phyloP scores from a whole-genome alignment of 371 early-diverging fungal genomes.

The Mycotypha africana region DNA sequence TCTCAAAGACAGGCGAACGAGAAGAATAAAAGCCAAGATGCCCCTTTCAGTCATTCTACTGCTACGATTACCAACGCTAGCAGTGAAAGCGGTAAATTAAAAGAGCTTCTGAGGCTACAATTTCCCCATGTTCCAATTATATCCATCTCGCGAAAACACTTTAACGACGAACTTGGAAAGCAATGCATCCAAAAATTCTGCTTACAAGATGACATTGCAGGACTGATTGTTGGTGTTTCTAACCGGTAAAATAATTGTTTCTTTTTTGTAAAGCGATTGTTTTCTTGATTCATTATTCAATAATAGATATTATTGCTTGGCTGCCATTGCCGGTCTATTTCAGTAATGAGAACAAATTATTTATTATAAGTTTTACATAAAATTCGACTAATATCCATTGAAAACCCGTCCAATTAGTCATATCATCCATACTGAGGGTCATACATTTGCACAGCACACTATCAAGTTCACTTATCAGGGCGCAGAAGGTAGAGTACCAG shows the following conservation, averaged over 20 bases:
- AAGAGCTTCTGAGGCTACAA: conserved; percentile 39
- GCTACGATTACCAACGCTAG: too few species aligned
- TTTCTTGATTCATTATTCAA: not conserved
- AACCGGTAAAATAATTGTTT: conserved; percentile 33
- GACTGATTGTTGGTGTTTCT: conserved; percentile 32
- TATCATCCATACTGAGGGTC: conserved; percentile 44
- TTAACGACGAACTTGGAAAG: conserved; percentile 54
- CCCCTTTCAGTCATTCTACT: too few species aligned
- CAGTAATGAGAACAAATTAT: conserved; percentile 21
- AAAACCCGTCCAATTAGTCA: conserved; percentile 41
- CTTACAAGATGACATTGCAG: conserved; percentile 34
- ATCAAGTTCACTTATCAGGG: conserved; percentile 62
- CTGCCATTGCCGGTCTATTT: conserved; percentile 49
- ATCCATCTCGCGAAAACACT: conserved; percentile 48
- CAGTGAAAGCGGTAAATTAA: conserved; percentile 43
- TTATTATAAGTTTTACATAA: not conserved
- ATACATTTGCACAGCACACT: conserved; percentile 48
- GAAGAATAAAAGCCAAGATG: too few species aligned
- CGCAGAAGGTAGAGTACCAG: conserved; percentile 42
- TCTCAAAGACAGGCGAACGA: too few species aligned
- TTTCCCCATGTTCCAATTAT: conserved; percentile 40
- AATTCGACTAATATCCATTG: too few species aligned
- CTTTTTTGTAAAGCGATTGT: not conserved
- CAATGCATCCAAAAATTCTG: conserved; percentile 42
- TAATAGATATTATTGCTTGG: conserved; percentile 49